These are phyloP conservation scores for Tetrahymena thermophila DNA, from an alignment of 73 alveolate species.

Conservation along the genomic window DNA sequence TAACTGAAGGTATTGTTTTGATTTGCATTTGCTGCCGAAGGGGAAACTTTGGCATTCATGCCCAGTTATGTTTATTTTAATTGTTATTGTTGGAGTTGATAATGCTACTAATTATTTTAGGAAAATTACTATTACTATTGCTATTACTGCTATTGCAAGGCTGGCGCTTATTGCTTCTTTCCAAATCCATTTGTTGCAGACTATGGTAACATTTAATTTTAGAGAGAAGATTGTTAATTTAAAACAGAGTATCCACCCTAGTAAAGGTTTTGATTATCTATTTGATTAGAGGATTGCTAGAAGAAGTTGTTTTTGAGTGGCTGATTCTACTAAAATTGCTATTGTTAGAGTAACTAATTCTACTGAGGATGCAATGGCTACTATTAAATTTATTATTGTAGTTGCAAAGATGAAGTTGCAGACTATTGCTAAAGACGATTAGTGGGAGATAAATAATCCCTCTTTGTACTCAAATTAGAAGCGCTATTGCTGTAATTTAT, in stretches of 20 bases:
- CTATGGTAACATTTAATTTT: neutral
- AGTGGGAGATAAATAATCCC: neutral
- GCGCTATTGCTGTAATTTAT: neutral
- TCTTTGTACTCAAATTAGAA: neutral
- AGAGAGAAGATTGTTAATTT: neutral
- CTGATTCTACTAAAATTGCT: neutral
- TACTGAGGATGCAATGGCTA: neutral
- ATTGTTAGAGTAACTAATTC: neutral
- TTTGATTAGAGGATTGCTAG: neutral
- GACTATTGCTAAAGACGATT: neutral
- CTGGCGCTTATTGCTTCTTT: neutral
- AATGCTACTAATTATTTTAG: neutral
- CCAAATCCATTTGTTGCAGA: neutral
- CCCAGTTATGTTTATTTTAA: neutral
- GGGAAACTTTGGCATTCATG: conserved; percentile 5
- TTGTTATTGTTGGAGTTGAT: neutral
- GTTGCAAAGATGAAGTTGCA: neutral
- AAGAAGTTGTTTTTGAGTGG: neutral
- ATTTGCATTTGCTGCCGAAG: neutral
- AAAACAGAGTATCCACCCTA: neutral
- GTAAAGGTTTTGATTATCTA: neutral
- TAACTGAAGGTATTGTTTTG: neutral
- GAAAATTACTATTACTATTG: neutral
- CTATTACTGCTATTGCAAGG: neutral
- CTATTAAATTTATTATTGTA: neutral